Percentiles rank a stretch among this genome's conserved stretches.
phyloP scores from a whole-genome alignment of 495 filamentous ascomycete species.

The Aspergillus asperescens region DNA sequence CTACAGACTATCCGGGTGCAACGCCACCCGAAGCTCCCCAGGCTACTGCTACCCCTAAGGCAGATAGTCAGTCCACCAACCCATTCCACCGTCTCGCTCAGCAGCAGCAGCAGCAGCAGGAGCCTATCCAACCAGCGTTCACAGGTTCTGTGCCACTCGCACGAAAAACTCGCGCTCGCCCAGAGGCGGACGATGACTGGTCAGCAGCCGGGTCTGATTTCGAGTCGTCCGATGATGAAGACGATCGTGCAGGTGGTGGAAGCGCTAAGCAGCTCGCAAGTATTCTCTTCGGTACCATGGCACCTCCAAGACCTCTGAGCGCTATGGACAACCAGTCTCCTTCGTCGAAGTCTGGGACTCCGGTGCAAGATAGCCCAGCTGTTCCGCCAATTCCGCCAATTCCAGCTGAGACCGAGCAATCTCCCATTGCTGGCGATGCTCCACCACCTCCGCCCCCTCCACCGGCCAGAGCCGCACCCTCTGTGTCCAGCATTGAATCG shows the following conservation, averaged over 20 bases:
- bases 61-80: slow-evolving; percentile 68
- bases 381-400: slow-evolving; percentile 19
- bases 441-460: slow-evolving; percentile 30
- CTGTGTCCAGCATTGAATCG: slow-evolving; percentile 31
- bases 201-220: slow-evolving; percentile 73
- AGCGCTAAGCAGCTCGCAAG: slow-evolving; percentile 88
- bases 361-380: slow-evolving; percentile 33
- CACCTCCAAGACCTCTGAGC: slow-evolving; percentile 80
- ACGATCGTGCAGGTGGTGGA: slow-evolving; percentile 67
- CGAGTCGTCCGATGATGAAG: slow-evolving; percentile 62
- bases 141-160: slow-evolving; percentile 35
- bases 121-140: slow-evolving; percentile 32
- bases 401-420: slow-evolving; percentile 8
- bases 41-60: slow-evolving; percentile 22
- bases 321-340: slow-evolving; percentile 66
- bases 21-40: slow-evolving; percentile 30
- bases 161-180: slow-evolving; percentile 50
- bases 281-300: slow-evolving; percentile 96
- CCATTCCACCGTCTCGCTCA: slow-evolving; percentile 89
- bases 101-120: slow-evolving; percentile 33
- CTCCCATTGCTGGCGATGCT: slow-evolving; percentile 18
- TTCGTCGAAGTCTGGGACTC: slow-evolving; percentile 32
- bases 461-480: slow-evolving; percentile 15
- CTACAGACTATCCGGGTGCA: slow-evolving; percentile 21
- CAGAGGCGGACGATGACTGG: slow-evolving; percentile 87